These are phyloP conservation scores for Solanum etuberosum DNA, from an alignment of 257 asterid genomes.

Conservation along the genomic window DNA sequence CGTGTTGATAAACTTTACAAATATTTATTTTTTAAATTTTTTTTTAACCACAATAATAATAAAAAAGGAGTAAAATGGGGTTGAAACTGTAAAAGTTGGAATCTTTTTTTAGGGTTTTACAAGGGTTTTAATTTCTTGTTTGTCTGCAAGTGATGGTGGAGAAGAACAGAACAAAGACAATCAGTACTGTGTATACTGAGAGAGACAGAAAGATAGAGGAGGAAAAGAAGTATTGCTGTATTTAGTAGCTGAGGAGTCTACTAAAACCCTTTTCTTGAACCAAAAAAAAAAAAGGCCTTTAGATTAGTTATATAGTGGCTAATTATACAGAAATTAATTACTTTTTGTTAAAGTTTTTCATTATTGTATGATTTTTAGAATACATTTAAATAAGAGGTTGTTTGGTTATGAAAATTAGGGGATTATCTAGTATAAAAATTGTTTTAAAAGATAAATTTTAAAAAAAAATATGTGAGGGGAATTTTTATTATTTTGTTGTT, in stretches of 20 bases:
- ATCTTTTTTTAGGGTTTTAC: slow-evolving; percentile 1
- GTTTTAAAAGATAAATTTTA: no score
- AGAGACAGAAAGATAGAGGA: not conserved
- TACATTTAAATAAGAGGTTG: not conserved
- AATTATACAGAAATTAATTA: not conserved
- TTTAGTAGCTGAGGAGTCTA: not conserved
- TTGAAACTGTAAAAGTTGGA: not conserved
- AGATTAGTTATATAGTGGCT: not conserved
- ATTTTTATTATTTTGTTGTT: no score
- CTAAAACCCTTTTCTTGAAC: not conserved
- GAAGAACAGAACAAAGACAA: not conserved
- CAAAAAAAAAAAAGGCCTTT: not conserved
- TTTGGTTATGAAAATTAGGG: not conserved
- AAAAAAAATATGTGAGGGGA: not conserved
- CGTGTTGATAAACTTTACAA: slow-evolving; percentile 41
- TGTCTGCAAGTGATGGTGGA: not conserved
- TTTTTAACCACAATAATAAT: not conserved
- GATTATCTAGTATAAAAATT: not conserved
- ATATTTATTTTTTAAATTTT: no score
- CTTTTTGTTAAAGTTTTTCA: not conserved
- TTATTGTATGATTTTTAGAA: not conserved
- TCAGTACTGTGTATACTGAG: not conserved
- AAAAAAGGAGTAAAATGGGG: not conserved
- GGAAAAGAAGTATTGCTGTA: not conserved
- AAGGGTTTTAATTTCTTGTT: not conserved